phyloP scores from a whole-genome alignment of 1,284 basidiomycete species.

The Exobasidium cylindrosporum region DNA sequence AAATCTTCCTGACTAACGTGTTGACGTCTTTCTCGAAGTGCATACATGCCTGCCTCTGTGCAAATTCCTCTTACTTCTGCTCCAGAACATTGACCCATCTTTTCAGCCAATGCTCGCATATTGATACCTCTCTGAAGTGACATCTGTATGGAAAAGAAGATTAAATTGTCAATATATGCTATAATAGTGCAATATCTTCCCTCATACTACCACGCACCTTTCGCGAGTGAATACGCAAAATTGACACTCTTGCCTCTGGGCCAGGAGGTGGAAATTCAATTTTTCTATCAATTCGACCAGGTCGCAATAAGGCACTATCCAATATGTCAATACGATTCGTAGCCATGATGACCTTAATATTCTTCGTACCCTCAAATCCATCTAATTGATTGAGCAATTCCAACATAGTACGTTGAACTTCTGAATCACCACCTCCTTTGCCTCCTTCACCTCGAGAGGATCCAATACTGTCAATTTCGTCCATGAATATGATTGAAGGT shows the following conservation, averaged over 20 bases:
- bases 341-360: constrained; percentile 99
- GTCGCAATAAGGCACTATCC: constrained; percentile 87
- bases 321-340: constrained; percentile 98
- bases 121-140: constrained; percentile 96
- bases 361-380: constrained; percentile 95
- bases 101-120: constrained; percentile 86
- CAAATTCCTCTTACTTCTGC: constrained; percentile 98
- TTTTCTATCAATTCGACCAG: constrained; percentile 96
- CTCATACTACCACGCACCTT: constrained; percentile 63
- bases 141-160: constrained; percentile 64
- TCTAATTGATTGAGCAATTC: constrained; percentile 95
- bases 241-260: constrained; percentile 92
- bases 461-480: constrained; percentile 98
- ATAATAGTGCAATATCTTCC: not conserved
- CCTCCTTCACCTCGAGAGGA: constrained; percentile 83
- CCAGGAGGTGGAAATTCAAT: constrained; percentile 99
- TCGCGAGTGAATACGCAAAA: constrained; percentile 92
- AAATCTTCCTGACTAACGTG: constrained; percentile 97
- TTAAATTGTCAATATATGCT: not conserved
- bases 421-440: constrained; percentile 73
- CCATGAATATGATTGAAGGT: constrained; percentile 99
- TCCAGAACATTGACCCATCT: constrained; percentile 98
- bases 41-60: constrained; percentile 98
- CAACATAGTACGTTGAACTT: constrained; percentile 97
- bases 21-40: constrained; percentile 86